Base-by-base conservation (phyloP, 805 yeast species). In the Candida tallmaniae region DNA sequence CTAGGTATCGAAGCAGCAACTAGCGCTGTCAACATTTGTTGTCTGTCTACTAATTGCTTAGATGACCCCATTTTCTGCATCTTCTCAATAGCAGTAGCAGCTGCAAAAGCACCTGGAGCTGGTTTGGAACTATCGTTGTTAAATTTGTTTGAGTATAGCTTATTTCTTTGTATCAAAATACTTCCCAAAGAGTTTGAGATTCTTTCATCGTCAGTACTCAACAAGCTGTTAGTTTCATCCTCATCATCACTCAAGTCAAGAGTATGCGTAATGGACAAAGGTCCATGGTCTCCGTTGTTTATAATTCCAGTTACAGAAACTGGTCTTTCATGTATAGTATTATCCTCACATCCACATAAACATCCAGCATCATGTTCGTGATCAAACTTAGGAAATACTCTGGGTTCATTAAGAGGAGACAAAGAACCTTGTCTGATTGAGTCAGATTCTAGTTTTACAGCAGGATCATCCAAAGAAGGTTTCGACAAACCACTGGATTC, bases 1-100 rank as follows among this genome's bases (percentile, higher is more conserved):
- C 93, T 63, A 5, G 90, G 93, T 7, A 81, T 72, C 0, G 90
- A 74, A 40, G 82, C 70, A 0, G 90, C 85, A 4, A 83, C 87
- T 32, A 66, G 48, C 0, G 58, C 48, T 1, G 72, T 64, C 19
- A 66, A 52, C 43, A 60, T 46, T 40, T 58, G 66, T 38, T 59
- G 65, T 31, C 63, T 63, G 21, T 54, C 57, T 11, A 46, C 32
- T 12, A 46, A 24, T 16, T 48, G 47, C 34, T 51, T 50, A 10
- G 23, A 10, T 24, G 52, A 52, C 11, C 38, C 48, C 12, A 37
- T 39, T 31, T 51, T 55, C 33, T 59, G 74, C 65, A 81, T 76
- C 21, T 80, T 77, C 13, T 76, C 76, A 32, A 76, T 56, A 1
- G 81, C 78, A 27, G 76, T 66, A 3, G 77, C 77, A 4, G 88